Evolutionary conservation across 2,329 filamentous ascomycete species (phyloP).

Genomic region (Samsoniella hepiali): DNA sequence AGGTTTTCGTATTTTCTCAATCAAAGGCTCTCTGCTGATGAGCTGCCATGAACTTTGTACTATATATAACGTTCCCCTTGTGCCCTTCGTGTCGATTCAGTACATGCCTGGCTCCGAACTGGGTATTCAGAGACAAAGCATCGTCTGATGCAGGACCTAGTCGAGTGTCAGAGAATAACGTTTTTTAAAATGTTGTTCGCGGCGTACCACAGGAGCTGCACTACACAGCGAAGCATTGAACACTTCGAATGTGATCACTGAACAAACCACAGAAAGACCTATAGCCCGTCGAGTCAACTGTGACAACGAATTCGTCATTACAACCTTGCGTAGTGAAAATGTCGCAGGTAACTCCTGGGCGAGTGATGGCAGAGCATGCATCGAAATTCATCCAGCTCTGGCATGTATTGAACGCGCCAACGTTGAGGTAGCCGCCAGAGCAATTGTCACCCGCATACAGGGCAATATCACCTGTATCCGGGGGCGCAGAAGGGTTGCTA

Average conservation of each 20-base stretch:
- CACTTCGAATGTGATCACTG: neutral
- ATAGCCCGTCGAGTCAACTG: neutral
- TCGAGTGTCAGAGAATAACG: neutral
- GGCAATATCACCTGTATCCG: neutral
- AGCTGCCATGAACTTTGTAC: too few species aligned
- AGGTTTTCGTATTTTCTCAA: too few species aligned
- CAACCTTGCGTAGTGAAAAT: neutral
- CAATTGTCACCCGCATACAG: neutral
- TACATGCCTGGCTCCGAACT: too few species aligned
- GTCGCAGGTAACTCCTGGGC: neutral
- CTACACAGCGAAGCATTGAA: neutral
- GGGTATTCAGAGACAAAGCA: too few species aligned
- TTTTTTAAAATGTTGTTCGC: neutral
- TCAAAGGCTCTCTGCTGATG: too few species aligned
- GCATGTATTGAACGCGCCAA: constrained; percentile 3
- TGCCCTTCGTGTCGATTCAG: too few species aligned
- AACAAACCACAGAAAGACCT: neutral
- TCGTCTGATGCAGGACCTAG: neutral
- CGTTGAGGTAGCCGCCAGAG: neutral
- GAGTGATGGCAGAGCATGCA: constrained; percentile 3
- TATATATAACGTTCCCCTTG: too few species aligned
- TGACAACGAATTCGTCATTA: neutral
- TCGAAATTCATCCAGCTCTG: constrained; percentile 8
- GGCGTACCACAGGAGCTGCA: neutral
- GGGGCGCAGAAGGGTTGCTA: neutral